Conservation (phyloP, 192 early-diverging fungal species). For the Coemansia furcata region DNA sequence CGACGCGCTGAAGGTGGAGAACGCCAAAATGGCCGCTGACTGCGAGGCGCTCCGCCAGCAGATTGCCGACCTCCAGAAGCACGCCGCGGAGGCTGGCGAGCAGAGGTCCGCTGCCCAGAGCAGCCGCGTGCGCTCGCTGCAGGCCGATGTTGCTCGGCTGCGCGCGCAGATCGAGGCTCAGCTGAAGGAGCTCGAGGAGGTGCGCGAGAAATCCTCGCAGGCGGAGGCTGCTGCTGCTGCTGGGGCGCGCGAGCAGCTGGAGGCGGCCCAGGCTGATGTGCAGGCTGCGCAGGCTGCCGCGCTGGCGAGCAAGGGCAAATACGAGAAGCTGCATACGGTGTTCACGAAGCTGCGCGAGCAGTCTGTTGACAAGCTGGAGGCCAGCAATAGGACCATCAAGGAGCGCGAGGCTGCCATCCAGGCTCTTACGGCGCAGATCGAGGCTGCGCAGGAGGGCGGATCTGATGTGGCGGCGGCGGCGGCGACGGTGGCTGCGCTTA, state of each 20-base stretch:
- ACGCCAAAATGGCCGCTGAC: constrained; percentile 28
- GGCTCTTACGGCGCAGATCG: constrained; percentile 24
- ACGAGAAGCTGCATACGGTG: constrained; percentile 23
- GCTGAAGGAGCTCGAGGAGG: constrained; percentile 1
- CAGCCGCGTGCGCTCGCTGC: not conserved
- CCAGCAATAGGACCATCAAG: constrained; percentile 15
- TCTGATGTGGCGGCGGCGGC: not conserved
- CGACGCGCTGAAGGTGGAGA: constrained; percentile 61
- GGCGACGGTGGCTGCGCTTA: constrained; percentile 31
- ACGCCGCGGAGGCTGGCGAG: not conserved
- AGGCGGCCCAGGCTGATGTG: not conserved
- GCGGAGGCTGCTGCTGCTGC: not conserved
- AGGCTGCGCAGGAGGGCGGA: constrained; percentile 1
- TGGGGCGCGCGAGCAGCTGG: constrained; percentile 2
- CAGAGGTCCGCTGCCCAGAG: constrained; percentile 13
- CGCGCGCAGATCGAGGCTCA: constrained; percentile 11
- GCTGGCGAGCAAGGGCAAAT: constrained; percentile 24
- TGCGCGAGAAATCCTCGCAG: not conserved
- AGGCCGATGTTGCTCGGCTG: constrained; percentile 24
- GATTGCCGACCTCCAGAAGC: constrained; percentile 10
- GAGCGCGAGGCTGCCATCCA: constrained; percentile 32
- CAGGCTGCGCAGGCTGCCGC: constrained; percentile 4
- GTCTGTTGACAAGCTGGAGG: constrained; percentile 32
- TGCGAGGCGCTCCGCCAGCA: constrained; percentile 6
- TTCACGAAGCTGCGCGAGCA: constrained; percentile 48